Conservation (phyloP, 2,329 filamentous ascomycete genomes). For the Bertia moriformis region DNA sequence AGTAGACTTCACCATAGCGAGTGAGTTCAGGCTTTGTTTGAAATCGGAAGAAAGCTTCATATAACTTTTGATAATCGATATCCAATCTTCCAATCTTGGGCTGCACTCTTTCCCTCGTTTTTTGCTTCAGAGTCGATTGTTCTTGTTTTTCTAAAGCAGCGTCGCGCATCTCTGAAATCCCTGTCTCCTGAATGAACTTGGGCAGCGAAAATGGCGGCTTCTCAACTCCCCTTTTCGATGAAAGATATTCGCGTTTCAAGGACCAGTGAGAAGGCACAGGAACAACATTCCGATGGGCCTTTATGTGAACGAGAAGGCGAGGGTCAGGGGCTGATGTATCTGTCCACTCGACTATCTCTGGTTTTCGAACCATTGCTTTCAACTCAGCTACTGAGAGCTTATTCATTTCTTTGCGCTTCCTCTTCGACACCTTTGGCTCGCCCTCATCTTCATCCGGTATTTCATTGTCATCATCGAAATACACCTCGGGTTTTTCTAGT, state of each 20-base stretch:
- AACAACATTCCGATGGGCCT: conserved; percentile 85
- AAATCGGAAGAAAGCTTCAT: conserved; percentile 95
- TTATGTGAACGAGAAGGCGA: conserved; percentile 79
- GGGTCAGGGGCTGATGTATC: conserved; percentile 86
- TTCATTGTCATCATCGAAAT: conserved; percentile 70
- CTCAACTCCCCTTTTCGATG: conserved; percentile 90
- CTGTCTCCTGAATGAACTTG: conserved; percentile 93
- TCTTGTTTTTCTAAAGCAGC: conserved; percentile 92
- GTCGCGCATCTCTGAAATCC: conserved; percentile 95
- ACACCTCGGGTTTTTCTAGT: conserved; percentile 71
- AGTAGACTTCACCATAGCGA: conserved; percentile 96
- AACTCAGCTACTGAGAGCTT: conserved; percentile 90
- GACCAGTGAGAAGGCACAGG: conserved; percentile 92
- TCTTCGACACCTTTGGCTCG: conserved; percentile 70
- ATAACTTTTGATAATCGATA: conserved; percentile 95
- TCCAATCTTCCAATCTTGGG: conserved; percentile 95
- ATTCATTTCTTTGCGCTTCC: conserved; percentile 80
- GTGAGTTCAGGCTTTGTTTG: conserved; percentile 92
- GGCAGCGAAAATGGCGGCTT: conserved; percentile 86
- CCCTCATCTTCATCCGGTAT: conserved; percentile 70
- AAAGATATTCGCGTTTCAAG: conserved; percentile 89
- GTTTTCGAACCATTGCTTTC: conserved; percentile 79
- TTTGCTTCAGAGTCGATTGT: conserved; percentile 81
- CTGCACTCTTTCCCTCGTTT: conserved; percentile 82
- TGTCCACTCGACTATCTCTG: conserved; percentile 94